Percentiles rank a stretch among this genome's conserved stretches.
phyloP scores from a whole-genome alignment of 805 yeast genomes.

The Hyphopichia homilentoma region DNA sequence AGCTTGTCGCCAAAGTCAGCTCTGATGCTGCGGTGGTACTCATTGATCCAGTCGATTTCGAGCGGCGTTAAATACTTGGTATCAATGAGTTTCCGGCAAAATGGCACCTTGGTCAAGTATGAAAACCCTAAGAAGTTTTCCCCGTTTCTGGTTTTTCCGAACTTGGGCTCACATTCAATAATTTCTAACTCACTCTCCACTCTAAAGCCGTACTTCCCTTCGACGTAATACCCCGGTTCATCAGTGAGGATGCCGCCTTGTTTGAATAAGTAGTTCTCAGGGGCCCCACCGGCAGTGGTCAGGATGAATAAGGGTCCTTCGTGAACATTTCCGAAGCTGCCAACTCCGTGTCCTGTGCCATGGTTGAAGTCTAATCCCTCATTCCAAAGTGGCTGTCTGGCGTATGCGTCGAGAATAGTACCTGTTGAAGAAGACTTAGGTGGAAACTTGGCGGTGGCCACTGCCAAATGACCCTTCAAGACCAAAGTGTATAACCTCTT shows the following conservation, averaged over 20 bases:
- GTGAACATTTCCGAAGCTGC: constrained; percentile 85
- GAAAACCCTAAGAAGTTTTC: constrained; percentile 31
- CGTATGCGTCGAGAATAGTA: constrained; percentile 70
- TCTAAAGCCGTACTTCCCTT: constrained; percentile 86
- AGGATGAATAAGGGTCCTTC: constrained; percentile 91
- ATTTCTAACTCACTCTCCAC: constrained; percentile 78
- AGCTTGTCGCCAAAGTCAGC: constrained; percentile 36
- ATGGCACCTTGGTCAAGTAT: constrained; percentile 43
- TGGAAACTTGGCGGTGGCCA: constrained; percentile 78
- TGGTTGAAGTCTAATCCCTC: constrained; percentile 85
- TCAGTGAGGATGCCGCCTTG: constrained; percentile 77
- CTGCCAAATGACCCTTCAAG: constrained; percentile 84
- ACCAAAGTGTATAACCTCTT: constrained; percentile 79
- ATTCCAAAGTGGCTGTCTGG: constrained; percentile 79
- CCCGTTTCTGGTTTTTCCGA: constrained; percentile 31
- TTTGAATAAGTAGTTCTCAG: constrained; percentile 36
- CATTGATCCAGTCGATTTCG: constrained; percentile 39
- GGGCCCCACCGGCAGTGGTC: constrained; percentile 47
- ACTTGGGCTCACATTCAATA: constrained; percentile 40
- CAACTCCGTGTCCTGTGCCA: constrained; percentile 99
- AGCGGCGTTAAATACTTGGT: constrained; percentile 19
- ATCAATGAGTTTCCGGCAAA: constrained; percentile 34
- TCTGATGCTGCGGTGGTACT: constrained; percentile 30
- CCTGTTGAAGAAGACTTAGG: constrained; percentile 65
- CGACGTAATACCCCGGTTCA: constrained; percentile 93